Conservation (phyloP, 2,329 filamentous ascomycete species). For the Alternaria rosae region DNA sequence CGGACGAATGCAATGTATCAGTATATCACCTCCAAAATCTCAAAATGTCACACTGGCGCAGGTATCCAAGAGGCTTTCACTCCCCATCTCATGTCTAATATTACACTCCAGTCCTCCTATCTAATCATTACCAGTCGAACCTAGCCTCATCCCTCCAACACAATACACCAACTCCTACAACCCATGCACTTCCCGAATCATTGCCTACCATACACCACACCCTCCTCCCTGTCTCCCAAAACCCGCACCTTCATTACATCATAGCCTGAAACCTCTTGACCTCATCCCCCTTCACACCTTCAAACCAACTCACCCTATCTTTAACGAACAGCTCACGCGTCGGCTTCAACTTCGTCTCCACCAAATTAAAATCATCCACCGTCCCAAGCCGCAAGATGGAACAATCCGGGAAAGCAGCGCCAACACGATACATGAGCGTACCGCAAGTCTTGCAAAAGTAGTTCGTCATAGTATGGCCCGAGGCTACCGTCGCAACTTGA, state of each 20-base stretch:
- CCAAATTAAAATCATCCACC: constrained; percentile 67
- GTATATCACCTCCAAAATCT: neutral
- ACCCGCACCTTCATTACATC: neutral
- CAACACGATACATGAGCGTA: constrained; percentile 65
- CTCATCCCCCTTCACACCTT: constrained; percentile 4
- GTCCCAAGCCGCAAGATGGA: constrained; percentile 65
- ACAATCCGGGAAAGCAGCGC: constrained; percentile 54
- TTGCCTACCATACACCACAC: neutral
- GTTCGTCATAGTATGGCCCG: constrained; percentile 61
- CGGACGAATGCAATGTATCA: neutral
- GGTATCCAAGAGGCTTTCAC: neutral
- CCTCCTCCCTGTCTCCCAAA: neutral
- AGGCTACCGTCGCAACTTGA: constrained; percentile 40
- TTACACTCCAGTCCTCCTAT: neutral
- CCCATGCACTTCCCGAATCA: neutral
- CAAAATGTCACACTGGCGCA: neutral
- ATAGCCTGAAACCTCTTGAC: constrained; percentile 6
- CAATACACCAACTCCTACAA: neutral
- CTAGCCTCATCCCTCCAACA: neutral
- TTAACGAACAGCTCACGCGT: constrained; percentile 61
- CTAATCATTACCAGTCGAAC: neutral
- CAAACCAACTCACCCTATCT: constrained; percentile 60
- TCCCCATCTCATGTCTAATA: neutral
- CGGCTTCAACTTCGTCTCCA: constrained; percentile 65
- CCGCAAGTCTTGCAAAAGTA: constrained; percentile 68